A percentile compares a stretch with the other conserved stretches of the same genome.
Conservation (phyloP, 805 yeast genomes). For the Suhomyces faveliae region DNA sequence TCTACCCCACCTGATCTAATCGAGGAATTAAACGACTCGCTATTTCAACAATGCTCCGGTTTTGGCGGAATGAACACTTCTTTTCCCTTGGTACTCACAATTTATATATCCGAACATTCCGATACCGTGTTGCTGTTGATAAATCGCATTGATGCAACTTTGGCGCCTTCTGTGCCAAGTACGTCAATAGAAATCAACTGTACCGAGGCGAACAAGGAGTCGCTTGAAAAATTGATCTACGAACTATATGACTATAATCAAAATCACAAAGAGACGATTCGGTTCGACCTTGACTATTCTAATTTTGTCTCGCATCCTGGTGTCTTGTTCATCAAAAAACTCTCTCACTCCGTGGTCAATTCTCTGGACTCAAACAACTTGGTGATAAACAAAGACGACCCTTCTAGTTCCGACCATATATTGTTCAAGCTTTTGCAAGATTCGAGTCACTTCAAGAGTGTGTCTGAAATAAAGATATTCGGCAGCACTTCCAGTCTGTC, state of each 20-base stretch:
- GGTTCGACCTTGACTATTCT: slow-evolving; percentile 24
- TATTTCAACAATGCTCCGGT: slow-evolving; percentile 6
- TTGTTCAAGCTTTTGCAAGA: slow-evolving; percentile 20
- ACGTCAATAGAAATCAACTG: neutral
- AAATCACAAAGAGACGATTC: neutral
- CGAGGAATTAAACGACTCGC: slow-evolving; percentile 8
- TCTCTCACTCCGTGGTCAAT: slow-evolving; percentile 35
- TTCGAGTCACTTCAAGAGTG: slow-evolving; percentile 16
- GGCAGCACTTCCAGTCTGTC: slow-evolving; percentile 9
- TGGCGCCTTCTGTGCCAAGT: neutral
- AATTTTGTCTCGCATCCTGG: slow-evolving; percentile 54
- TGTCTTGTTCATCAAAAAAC: slow-evolving; percentile 52
- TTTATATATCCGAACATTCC: neutral
- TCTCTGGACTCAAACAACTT: neutral
- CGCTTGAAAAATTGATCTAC: slow-evolving; percentile 12
- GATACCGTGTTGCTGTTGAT: neutral
- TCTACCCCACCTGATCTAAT: slow-evolving; percentile 4
- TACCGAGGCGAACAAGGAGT: slow-evolving; percentile 5
- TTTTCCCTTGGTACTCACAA: slow-evolving; percentile 7
- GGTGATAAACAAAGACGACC: slow-evolving; percentile 6
- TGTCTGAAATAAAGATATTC: slow-evolving; percentile 23
- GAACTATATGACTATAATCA: slow-evolving; percentile 10
- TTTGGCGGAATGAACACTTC: neutral
- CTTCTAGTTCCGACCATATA: slow-evolving; percentile 25
- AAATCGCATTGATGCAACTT: neutral